phyloP scores from a whole-genome alignment of 1,284 basidiomycete species.

The Spongispora temasekensis region DNA sequence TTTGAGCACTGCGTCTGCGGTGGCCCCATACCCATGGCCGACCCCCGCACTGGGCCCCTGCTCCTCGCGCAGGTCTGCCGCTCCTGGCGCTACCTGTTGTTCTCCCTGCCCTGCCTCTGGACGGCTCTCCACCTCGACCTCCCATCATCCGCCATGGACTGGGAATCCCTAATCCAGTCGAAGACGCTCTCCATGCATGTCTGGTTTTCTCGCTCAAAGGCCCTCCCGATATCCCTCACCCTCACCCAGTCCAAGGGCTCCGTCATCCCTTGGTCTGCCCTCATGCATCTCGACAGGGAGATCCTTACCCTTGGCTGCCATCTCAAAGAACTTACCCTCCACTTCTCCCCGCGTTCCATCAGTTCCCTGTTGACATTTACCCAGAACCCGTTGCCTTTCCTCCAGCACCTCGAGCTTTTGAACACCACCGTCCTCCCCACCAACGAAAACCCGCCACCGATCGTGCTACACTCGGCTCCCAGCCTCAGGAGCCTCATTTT shows the following conservation, averaged over 20 bases:
- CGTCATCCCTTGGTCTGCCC: constrained; percentile 28
- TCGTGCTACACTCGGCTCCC: constrained; percentile 30
- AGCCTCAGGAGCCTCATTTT: constrained; percentile 29
- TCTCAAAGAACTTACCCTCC: constrained; percentile 24
- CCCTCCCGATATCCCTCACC: constrained; percentile 31
- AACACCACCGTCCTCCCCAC: constrained; percentile 29
- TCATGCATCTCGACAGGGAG: constrained; percentile 34
- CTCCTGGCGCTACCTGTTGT: constrained; percentile 31
- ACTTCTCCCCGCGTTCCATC: constrained; percentile 30
- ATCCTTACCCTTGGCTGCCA: constrained; percentile 26
- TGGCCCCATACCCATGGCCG: constrained; percentile 3
- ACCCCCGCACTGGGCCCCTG: constrained; percentile 22
- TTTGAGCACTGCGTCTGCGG: constrained; percentile 27
- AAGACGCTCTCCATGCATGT: constrained; percentile 30
- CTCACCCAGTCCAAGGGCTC: constrained; percentile 27
- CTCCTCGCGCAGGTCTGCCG: constrained; percentile 32
- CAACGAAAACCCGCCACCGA: constrained; percentile 26
- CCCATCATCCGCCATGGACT: constrained; percentile 20
- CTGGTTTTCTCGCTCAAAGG: constrained; percentile 33
- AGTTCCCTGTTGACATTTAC: constrained; percentile 32
- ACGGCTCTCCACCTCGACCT: constrained; percentile 25
- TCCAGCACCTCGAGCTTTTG: constrained; percentile 30
- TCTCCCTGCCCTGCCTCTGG: constrained; percentile 33
- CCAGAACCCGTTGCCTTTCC: constrained; percentile 25
- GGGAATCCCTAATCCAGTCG: constrained; percentile 30